Base-by-base conservation (phyloP, 768 basidiomycete genomes). In the Boletus edulis region DNA sequence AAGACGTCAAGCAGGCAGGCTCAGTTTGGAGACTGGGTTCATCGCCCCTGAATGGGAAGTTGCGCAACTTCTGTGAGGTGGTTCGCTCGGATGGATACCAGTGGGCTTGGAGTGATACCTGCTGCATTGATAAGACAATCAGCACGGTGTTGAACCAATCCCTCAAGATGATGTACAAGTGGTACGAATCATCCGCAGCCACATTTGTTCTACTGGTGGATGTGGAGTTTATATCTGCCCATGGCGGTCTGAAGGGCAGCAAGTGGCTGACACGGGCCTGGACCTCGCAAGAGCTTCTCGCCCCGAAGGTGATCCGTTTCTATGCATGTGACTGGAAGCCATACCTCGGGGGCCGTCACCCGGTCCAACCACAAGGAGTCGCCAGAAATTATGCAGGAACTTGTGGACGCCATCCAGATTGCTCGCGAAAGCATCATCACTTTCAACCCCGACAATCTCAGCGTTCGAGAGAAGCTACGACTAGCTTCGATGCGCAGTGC, bases 271-370 rank as follows among this genome's bases (percentile, higher is more conserved):
- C 40, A 2, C 56, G 60, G 3, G 60, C 48, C 1, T 62, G 61
- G 61, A 62, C 61, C 0, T n/a, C 46, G 4, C 62, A 56, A 46
- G 62, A 62, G 15, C 51, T 62, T 34, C 60, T 62, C 11, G 52
- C 49, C 10, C n/a, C 55, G 0, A 54, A 46, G 15, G 32, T 58
- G 18, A 40, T 58, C 40, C 22, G 60, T 3, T 62, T 62, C 32
- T 62, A 52, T 4, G 40, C 45, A 6, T 9, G 52, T 7, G 17
- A 54, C 0, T 62, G 61, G 61, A 40, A 54, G n/a, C 55, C 47
- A 3, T 62, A 57, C 20, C 60, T 51, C 10, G 44, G 42, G n/a
- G n/a, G n/a, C n/a, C 0, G 60, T 57, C 11, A 34, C 41, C 3
- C 31, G 31, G 5, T 0, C 9, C 10, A 61, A 59, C 40, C 60